A percentile compares a stretch with the other conserved stretches of the same genome.
Conservation (phyloP, 2,329 filamentous ascomycete genomes). For the Epichloe coenophiala region DNA sequence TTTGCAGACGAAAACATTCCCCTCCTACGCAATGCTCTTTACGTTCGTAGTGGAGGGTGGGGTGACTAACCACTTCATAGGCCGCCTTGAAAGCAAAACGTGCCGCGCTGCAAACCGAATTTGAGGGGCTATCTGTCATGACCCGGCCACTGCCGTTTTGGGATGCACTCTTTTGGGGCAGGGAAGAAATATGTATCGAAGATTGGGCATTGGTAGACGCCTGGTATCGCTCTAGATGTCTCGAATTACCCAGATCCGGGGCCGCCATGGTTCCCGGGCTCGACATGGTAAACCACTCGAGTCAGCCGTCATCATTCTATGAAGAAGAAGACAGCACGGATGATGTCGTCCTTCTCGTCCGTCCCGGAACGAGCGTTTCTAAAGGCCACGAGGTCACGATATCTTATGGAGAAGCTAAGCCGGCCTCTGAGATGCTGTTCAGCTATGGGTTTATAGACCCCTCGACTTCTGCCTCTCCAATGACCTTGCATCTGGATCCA, state of each 20-base stretch:
- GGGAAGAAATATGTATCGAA: slow-evolving; percentile 45
- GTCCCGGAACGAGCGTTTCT: slow-evolving; percentile 39
- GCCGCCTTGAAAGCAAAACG: slow-evolving; percentile 59
- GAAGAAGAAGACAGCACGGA: slow-evolving; percentile 55
- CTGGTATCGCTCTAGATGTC: slow-evolving; percentile 74
- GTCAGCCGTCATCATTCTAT: slow-evolving; percentile 60
- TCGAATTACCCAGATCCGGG: slow-evolving; percentile 70
- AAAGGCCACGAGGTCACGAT: slow-evolving; percentile 67
- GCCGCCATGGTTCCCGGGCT: slow-evolving; percentile 83
- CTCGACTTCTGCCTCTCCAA: slow-evolving; percentile 28
- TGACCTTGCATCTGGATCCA: slow-evolving; percentile 38
- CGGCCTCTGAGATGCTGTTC: slow-evolving; percentile 88
- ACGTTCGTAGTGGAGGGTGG: neutral
- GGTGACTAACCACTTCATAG: slow-evolving; percentile 14
- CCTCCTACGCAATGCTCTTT: neutral
- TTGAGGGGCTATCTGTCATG: slow-evolving; percentile 51
- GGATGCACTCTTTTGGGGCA: slow-evolving; percentile 56
- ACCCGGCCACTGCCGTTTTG: slow-evolving; percentile 57
- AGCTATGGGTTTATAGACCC: slow-evolving; percentile 84
- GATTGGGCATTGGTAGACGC: slow-evolving; percentile 82
- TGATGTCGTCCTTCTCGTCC: slow-evolving; percentile 54
- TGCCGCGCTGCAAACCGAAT: slow-evolving; percentile 60
- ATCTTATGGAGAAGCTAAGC: slow-evolving; percentile 72
- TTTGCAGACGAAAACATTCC: neutral
- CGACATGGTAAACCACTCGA: slow-evolving; percentile 85